Base-by-base conservation (phyloP, 192 early-diverging fungal species). In the Backusella mclennaniae region DNA sequence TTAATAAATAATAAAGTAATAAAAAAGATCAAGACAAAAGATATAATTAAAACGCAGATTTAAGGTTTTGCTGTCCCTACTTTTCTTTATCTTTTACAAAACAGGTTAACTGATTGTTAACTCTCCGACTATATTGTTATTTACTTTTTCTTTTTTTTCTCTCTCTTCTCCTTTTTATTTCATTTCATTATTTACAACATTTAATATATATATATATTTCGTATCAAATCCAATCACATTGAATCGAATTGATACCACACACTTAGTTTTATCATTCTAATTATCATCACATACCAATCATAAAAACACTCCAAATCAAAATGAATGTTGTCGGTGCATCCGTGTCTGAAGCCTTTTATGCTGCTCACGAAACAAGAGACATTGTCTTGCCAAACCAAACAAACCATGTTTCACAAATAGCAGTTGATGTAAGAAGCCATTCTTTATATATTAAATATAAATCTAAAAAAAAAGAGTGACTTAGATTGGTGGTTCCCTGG, bases 331-430 rank as follows among this genome's bases (percentile, higher is more conserved):
- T 79, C 5, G 89, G 89, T 14, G 89, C 86, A 44, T 79, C 83
- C 53, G 82, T 90, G 23, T 87, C 84, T 42, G 86, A 89, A 66
- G 84, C 77, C n/a, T 53, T 76, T 29, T 77, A 76, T 39, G 72
- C 67, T 71, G 44, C 80, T 9, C 84, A 86, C 21, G 87, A 88
- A 46, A 89, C 88, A 46, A 90, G 90, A 79, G 95, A 98, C 80
- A 98, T 96, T 71, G 80, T 94, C 23, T 84, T 98, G 42, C 96
- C 96, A 35, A 92, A 97, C 85, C 95, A 95, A 76, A 82, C 80
- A 6, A 92, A 93, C 42, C 89, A 93, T 74, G 91, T 95, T 44
- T 89, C 93, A 9, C 94, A 95, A 73, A 95, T 98, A 67, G 95
- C 96, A 17, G 92, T 98, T 44, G 96, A 98, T 84, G 94, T 95